phyloP scores from a whole-genome alignment of 371 early-diverging fungal genomes.

The Saksenaea vasiformis region DNA sequence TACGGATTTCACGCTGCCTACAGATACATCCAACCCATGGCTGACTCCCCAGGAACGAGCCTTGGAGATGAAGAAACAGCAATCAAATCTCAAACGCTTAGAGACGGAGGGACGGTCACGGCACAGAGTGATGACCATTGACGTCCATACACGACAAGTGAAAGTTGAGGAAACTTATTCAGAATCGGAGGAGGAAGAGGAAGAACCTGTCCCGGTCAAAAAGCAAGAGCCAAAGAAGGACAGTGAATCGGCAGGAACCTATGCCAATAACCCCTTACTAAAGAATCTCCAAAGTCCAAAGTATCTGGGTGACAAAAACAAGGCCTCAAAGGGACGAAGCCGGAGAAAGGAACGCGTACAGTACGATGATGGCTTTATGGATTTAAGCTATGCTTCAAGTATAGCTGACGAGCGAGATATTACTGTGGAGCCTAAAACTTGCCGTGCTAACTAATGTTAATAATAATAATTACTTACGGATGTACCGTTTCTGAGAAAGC shows the following conservation, averaged over 20 bases:
- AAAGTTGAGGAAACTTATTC: conserved; percentile 36
- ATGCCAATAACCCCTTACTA: conserved; percentile 45
- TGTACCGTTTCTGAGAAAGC: too few relatives aligned
- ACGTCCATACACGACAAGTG: conserved; percentile 60
- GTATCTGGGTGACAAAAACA: conserved; percentile 28
- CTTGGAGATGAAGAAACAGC: conserved; percentile 47
- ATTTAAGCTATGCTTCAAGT: conserved; percentile 25
- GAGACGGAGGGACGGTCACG: conserved; percentile 49
- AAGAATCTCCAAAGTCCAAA: conserved; percentile 35
- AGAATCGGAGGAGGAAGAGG: conserved; percentile 24
- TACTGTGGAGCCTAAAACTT: conserved; percentile 15
- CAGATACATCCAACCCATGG: conserved; percentile 74
- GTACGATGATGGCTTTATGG: conserved; percentile 31
- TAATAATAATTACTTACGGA: neutral
- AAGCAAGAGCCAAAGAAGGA: conserved; percentile 1
- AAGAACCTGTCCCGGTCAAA: conserved; percentile 10
- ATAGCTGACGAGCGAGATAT: conserved; percentile 27
- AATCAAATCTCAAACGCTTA: conserved; percentile 47
- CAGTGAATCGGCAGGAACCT: conserved; percentile 36
- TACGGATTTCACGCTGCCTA: conserved; percentile 72
- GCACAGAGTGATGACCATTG: conserved; percentile 71
- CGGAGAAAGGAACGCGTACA: conserved; percentile 32
- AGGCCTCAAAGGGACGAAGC: conserved; percentile 20
- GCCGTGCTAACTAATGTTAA: neutral
- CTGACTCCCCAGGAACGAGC: conserved; percentile 77